These are phyloP conservation scores for Canna indica DNA, from an alignment of 176 grass and related monocot genomes.

Conservation along the genomic window DNA sequence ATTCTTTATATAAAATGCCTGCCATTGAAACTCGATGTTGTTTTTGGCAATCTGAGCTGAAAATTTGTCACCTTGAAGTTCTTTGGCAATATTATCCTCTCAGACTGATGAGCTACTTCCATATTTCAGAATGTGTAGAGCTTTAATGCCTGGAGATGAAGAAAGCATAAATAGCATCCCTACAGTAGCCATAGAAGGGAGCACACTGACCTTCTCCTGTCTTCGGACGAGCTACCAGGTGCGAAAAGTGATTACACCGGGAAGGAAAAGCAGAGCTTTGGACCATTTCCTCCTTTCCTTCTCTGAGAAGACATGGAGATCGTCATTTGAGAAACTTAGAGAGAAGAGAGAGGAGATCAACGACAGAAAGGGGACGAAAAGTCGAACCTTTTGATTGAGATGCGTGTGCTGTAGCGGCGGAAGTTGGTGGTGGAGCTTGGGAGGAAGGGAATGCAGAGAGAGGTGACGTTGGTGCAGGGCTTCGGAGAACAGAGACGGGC, in stretches of 20 bases:
- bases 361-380: neutral
- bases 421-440: conserved; percentile 20
- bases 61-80: neutral
- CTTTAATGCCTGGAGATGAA: conserved; percentile 65
- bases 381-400: conserved; percentile 13
- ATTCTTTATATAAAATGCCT: too few relatives aligned
- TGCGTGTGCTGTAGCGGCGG: conserved; percentile 31
- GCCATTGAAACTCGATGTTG: too few relatives aligned
- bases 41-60: too few relatives aligned
- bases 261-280: conserved; percentile 82
- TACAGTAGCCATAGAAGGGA: neutral
- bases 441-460: conserved; percentile 21
- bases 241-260: conserved; percentile 86
- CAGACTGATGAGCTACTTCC: neutral
- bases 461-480: conserved; percentile 18
- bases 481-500: conserved; percentile 16
- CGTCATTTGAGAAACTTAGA: neutral
- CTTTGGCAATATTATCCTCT: neutral
- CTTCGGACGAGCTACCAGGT: conserved; percentile 92
- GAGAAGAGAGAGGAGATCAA: neutral
- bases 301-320: conserved; percentile 26
- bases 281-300: conserved; percentile 53
- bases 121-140: conserved; percentile 48
- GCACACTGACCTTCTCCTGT: conserved; percentile 65
- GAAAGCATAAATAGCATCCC: conserved; percentile 13